A percentile compares a stretch with the other conserved stretches of the same genome.
These are phyloP conservation scores for Annulohypoxylon moriforme DNA, from an alignment of 495 filamentous ascomycete species.

Conservation along the genomic window DNA sequence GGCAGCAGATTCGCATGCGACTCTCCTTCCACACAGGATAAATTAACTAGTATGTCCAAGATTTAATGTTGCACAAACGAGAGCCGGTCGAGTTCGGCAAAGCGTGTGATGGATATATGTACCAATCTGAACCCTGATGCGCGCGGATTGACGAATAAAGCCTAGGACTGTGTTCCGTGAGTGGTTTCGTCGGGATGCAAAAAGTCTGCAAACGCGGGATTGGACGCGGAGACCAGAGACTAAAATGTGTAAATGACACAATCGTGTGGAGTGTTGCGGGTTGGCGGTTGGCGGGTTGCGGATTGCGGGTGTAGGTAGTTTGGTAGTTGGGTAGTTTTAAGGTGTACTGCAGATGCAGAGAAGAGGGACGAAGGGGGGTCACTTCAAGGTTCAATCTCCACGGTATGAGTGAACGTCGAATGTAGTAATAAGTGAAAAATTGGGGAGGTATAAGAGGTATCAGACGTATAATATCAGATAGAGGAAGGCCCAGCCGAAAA, in stretches of 20 bases:
- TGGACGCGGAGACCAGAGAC: conserved; percentile 37
- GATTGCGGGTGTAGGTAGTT: background rate
- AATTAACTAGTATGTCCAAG: conserved; percentile 1
- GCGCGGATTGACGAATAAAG: conserved; percentile 39
- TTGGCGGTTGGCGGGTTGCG: background rate
- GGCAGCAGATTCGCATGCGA: conserved; percentile 45
- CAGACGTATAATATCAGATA: too few relatives aligned
- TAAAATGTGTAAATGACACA: conserved; percentile 42
- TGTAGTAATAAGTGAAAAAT: conserved; percentile 12
- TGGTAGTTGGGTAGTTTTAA: conserved; percentile 27
- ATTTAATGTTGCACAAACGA: conserved; percentile 27
- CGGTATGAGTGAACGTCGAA: background rate
- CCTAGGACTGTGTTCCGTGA: conserved; percentile 26
- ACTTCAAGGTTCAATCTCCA: background rate
- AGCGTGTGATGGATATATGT: conserved; percentile 12
- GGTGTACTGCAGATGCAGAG: conserved; percentile 38
- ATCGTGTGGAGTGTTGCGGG: conserved; percentile 44
- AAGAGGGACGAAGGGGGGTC: conserved; percentile 6
- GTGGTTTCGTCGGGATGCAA: conserved; percentile 36
- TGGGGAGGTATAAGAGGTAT: background rate
- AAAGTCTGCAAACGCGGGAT: conserved; percentile 43
- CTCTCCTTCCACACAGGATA: conserved; percentile 30
- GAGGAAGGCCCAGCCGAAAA: conserved; percentile 37
- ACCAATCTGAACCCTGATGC: conserved; percentile 21
- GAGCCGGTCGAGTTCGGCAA: conserved; percentile 11